phyloP scores from a whole-genome alignment of 306 rosid genomes.

The Pterocarpus macrocarpus region DNA sequence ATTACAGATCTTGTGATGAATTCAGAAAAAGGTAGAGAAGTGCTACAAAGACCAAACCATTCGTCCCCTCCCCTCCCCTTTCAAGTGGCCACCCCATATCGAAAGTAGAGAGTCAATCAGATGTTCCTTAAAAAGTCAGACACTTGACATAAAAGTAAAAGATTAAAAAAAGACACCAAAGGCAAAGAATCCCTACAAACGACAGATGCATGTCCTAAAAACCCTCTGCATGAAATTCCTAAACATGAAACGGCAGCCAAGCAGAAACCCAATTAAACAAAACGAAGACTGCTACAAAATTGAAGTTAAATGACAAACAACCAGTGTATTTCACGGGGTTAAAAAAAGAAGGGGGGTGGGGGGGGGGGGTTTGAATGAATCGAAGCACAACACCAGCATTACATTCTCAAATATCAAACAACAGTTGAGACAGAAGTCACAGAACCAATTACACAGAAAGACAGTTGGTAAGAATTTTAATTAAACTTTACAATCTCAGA shows the following conservation, averaged over 20 bases:
- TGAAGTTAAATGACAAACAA: slow-evolving; percentile 7
- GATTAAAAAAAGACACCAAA: not conserved
- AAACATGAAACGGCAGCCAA: not conserved
- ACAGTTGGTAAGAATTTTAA: not conserved
- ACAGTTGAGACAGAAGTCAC: slow-evolving; percentile 4
- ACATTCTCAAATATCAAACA: slow-evolving; percentile 22
- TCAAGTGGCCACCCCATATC: slow-evolving; percentile 8
- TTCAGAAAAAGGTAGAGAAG: not conserved
- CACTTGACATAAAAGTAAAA: not conserved
- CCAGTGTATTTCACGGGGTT: not conserved
- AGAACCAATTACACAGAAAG: not conserved
- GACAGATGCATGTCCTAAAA: not conserved
- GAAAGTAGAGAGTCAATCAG: not conserved
- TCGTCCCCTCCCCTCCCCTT: not conserved
- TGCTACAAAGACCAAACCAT: not conserved
- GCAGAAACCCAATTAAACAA: not conserved
- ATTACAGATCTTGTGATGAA: slow-evolving; percentile 11
- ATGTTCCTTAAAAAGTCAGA: not conserved
- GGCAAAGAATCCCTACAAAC: not conserved
- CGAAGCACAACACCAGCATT: not conserved
- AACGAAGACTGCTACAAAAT: not conserved
- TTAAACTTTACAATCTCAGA: not conserved
- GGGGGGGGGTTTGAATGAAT: not conserved
- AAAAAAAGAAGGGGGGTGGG: not conserved
- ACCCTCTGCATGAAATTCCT: not conserved